Evolutionary conservation across 2,329 filamentous ascomycete species (phyloP), one percentile per base, ranked within the genome.

Genomic region (Claviceps monticola): DNA sequence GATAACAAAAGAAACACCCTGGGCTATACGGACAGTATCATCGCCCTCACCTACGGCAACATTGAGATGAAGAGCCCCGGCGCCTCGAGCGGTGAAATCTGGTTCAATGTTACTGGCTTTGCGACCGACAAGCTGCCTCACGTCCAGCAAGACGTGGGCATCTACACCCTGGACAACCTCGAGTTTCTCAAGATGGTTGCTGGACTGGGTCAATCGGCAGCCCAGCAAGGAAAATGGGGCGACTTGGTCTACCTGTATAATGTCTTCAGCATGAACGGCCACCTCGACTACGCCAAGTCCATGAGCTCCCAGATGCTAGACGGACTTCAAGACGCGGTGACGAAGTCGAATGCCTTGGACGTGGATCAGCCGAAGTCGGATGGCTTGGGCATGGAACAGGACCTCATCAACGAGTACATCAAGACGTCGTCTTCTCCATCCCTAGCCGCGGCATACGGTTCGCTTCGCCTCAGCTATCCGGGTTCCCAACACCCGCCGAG

Each of bases 221-320:
- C 49, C 34, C n/a, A 48, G 26, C 17, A 51, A 17, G 49, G 49
- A 17, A 48, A 44, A 51, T 54, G 46, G 49, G 49, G 52, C n/a
- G 52, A 54, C 26, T 16, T 54, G 5, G 41, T 54, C 3, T 54
- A 48, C 29, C 45, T 54, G 4, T 26, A 51, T 23, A 54, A 51
- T 29, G 39, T 16, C 16, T 54, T 54, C 36, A 46, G 43, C 45
- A 54, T 54, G 52, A 54, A 54, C 39, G 52, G 39, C 4, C 49
- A 54, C 36, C 45, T 39, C 38, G 46, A 52, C 9, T 54, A 54
- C 49, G 14, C 36, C 17, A 46, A 45, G 14, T 23, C 39, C 3
- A 23, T 21, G 3, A 54, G 52, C 49, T 13, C 21, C 4, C 9
- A 54, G 49, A 49, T 54, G 49, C 38, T 41, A 7, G 41, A 49